These are phyloP conservation scores for Neurospora sp. DNA, from an alignment of 495 filamentous ascomycete species.

Conservation along the genomic window DNA sequence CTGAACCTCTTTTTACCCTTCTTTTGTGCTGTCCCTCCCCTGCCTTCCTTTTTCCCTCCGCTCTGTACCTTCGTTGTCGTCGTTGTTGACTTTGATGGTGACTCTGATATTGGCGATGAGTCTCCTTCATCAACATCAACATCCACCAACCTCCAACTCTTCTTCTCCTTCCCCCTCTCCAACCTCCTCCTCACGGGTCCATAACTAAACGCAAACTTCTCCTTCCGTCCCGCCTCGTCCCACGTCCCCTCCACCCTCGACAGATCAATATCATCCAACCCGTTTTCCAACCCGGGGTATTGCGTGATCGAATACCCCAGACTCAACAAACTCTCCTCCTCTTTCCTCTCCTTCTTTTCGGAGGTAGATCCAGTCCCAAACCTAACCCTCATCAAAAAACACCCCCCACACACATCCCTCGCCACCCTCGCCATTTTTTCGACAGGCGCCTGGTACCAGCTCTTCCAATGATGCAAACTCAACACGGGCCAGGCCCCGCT, in stretches of 20 bases:
- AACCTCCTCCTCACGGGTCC: constrained; percentile 36
- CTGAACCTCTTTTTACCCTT: constrained; percentile 5
- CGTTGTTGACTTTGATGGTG: not conserved
- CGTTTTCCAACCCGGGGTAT: constrained; percentile 38
- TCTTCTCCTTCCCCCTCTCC: constrained; percentile 15
- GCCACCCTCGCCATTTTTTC: constrained; percentile 48
- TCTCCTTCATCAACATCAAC: not conserved
- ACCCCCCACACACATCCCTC: constrained; percentile 42
- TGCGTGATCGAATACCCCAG: constrained; percentile 54
- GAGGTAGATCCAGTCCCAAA: constrained; percentile 29
- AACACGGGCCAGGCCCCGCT: constrained; percentile 41
- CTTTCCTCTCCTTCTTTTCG: constrained; percentile 15
- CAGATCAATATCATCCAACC: constrained; percentile 39
- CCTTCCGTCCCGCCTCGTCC: constrained; percentile 35
- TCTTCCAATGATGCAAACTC: constrained; percentile 59
- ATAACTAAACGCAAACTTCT: constrained; percentile 39
- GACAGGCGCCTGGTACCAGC: constrained; percentile 37
- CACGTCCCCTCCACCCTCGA: constrained; percentile 52
- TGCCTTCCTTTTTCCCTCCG: not conserved
- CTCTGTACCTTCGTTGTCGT: not conserved
- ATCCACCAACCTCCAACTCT: constrained; percentile 23
- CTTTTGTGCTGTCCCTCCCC: not conserved
- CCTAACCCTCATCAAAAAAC: constrained; percentile 53
- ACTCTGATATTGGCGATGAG: not conserved
- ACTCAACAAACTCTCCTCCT: constrained; percentile 36